phyloP scores from a whole-genome alignment of 192 early-diverging fungal genomes.

The Podila horticola region DNA sequence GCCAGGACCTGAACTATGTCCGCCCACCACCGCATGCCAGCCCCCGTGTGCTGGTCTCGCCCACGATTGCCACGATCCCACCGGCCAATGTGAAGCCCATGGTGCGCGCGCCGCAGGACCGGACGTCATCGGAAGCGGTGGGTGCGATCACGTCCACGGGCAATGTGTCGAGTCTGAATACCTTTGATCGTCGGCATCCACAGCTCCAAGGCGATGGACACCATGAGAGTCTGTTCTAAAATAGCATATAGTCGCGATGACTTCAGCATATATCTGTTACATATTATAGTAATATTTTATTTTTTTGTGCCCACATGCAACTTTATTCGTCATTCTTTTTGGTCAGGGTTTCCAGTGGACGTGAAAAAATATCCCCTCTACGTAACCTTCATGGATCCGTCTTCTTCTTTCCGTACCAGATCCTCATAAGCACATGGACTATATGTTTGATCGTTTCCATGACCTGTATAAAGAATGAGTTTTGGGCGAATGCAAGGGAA shows the following conservation, averaged over 20 bases:
- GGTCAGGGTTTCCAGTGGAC: too few relatives aligned
- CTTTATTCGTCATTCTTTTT: too few relatives aligned
- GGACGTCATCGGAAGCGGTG: not conserved
- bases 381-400: too few relatives aligned
- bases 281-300: not conserved
- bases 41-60: not conserved
- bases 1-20: not conserved
- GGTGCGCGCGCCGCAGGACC: slow-evolving; percentile 33
- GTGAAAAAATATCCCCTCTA: too few relatives aligned
- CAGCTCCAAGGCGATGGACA: slow-evolving; percentile 8
- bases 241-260: not conserved
- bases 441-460: too few relatives aligned
- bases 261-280: not conserved
- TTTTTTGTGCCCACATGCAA: too few relatives aligned
- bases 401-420: too few relatives aligned
- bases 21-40: not conserved
- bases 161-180: slow-evolving; percentile 29
- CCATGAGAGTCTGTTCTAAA: slow-evolving; percentile 12
- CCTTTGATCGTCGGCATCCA: slow-evolving; percentile 34
- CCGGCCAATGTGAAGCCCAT: too few relatives aligned
- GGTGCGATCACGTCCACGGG: slow-evolving; percentile 8
- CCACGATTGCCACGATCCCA: slow-evolving; percentile 12
- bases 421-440: too few relatives aligned
- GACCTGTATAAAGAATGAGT: too few relatives aligned
- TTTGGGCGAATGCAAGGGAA: too few relatives aligned